Base-by-base conservation (phyloP, 306 rosid genomes). In the Pachyrhizus erosus region DNA sequence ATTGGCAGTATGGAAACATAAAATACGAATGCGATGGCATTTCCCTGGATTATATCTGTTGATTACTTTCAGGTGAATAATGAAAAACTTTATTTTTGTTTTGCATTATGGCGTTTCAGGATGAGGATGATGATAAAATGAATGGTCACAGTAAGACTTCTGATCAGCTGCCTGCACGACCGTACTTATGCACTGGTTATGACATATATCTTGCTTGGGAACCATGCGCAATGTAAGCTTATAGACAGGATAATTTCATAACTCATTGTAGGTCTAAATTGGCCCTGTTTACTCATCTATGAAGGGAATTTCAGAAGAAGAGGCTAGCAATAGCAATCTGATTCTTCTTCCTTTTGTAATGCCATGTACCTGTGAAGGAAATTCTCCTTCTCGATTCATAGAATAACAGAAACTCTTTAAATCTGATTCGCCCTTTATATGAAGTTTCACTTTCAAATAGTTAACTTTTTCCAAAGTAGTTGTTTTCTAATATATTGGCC, bases 201-300 rank as follows among this genome's bases (percentile, higher is more conserved):
- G 97, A 96, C 91, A 96, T 93, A 84, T 93, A 86, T 85, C 94
- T 96, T 83, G 96, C 81, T 80, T 93, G 98, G 98, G 99, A 93
- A 87, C 99, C 99, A 54, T 96, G 99, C 79, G 21, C 91, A 21
- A 92, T 96, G 99, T 96, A 92, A 92, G 97, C 83, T 80, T 57
- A 20, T 11, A 34, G 65, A 64, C 55, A 1, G 66, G 29, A 75
- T 51, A 21, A 10, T 72, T 68, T 52, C 78, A 62, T 84, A 54
- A n/a, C 73, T 84, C 55, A 55, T 70, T 71, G 55, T n/a, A 67
- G 39, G 29, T 55, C 18, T 80, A 42, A 54, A 79, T 37, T 82
- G 43, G 39, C 24, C 57, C 52, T 45, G 51, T 23, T 72, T 40
- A 20, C 46, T 55, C 57, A 46, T 57, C 23, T 39, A 71, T 33